Conservation (phyloP, 371 early-diverging fungal genomes). For the Actinomucor elegans region DNA sequence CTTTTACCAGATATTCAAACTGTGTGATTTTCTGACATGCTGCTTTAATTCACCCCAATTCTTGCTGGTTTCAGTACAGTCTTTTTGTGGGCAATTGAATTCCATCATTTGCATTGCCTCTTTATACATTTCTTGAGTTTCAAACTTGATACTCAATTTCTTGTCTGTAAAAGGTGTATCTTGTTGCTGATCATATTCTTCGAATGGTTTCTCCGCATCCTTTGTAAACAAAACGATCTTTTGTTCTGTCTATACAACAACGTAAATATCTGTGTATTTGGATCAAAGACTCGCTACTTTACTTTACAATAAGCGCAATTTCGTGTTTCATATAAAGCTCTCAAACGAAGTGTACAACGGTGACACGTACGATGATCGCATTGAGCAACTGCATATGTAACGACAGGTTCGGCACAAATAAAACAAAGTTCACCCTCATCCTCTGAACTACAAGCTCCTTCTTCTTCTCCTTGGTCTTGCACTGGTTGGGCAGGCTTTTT, state of each 20-base stretch:
- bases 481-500: background rate
- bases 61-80: constrained; percentile 68
- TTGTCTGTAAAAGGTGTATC: constrained; percentile 62
- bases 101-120: constrained; percentile 71
- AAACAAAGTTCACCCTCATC: constrained; percentile 67
- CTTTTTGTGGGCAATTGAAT: constrained; percentile 84
- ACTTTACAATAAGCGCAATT: constrained; percentile 93
- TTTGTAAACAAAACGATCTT: constrained; percentile 72
- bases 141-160: constrained; percentile 72
- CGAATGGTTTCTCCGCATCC: constrained; percentile 59
- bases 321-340: constrained; percentile 83
- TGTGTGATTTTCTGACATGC: constrained; percentile 80
- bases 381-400: constrained; percentile 79
- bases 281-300: constrained; percentile 3
- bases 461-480: background rate
- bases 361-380: constrained; percentile 94
- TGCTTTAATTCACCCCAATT: constrained; percentile 82
- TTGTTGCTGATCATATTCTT: constrained; percentile 33
- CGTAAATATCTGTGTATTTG: background rate
- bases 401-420: constrained; percentile 89
- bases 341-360: constrained; percentile 82
- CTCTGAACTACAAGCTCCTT: constrained; percentile 12
- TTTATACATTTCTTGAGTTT: constrained; percentile 69
- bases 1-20: constrained; percentile 71
- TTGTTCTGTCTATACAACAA: constrained; percentile 59